Evolutionary conservation across 352 stramenopile genomes (phyloP).

Genomic region (Phytophthora chlamydospora): DNA sequence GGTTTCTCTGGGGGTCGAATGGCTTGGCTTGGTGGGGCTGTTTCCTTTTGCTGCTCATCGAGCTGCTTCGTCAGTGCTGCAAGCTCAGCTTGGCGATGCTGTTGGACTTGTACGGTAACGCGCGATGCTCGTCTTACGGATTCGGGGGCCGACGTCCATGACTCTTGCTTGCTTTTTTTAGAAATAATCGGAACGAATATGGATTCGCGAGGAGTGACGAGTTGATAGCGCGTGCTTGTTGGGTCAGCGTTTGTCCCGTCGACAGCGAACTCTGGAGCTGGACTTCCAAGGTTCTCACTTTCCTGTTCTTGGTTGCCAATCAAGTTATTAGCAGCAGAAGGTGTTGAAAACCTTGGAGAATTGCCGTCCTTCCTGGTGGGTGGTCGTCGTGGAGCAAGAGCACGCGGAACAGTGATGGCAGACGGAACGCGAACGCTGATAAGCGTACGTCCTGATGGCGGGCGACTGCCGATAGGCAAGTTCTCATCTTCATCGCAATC

Average conservation of each 20-base stretch:
- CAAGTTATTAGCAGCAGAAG: background rate
- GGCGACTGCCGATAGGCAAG: background rate
- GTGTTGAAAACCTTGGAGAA: slow-evolving; percentile 4
- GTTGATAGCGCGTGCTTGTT: slow-evolving; percentile 22
- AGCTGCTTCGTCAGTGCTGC: slow-evolving; percentile 30
- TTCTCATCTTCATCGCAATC: slow-evolving; percentile 10
- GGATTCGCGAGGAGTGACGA: slow-evolving; percentile 55
- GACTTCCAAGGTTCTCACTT: background rate
- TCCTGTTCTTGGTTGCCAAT: slow-evolving; percentile 24
- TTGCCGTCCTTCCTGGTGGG: slow-evolving; percentile 8
- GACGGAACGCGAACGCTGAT: slow-evolving; percentile 26
- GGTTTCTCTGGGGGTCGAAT: slow-evolving; percentile 26
- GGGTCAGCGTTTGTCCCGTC: slow-evolving; percentile 17
- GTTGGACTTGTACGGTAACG: slow-evolving; percentile 48
- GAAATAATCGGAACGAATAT: slow-evolving; percentile 48
- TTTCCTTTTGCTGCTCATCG: slow-evolving; percentile 15
- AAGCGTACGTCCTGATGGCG: slow-evolving; percentile 18
- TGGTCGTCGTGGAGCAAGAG: slow-evolving; percentile 16
- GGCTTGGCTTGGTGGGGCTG: slow-evolving; percentile 1
- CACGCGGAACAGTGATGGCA: slow-evolving; percentile 2
- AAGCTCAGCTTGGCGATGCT: slow-evolving; percentile 52
- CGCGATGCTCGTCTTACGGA: slow-evolving; percentile 12
- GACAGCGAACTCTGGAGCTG: slow-evolving; percentile 6
- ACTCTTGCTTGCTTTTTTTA: slow-evolving; percentile 7
- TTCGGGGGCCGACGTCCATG: background rate